A percentile compares a stretch with the other conserved stretches of the same genome.
phyloP scores from a whole-genome alignment of 2,329 filamentous ascomycete genomes.

The Ceratocystiopsis brevicomis region DNA sequence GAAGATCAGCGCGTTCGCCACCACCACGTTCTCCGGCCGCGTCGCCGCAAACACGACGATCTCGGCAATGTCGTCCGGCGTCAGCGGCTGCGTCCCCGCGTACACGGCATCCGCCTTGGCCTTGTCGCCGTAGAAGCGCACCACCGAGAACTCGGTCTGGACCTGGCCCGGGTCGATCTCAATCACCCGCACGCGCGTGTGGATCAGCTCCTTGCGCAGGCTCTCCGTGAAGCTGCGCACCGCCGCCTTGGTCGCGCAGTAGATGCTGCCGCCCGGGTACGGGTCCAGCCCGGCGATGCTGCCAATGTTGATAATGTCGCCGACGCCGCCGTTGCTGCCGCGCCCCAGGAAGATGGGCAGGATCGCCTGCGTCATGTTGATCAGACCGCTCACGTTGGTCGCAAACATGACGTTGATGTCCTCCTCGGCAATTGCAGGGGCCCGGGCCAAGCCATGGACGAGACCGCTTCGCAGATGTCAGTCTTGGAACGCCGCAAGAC shows the following conservation, averaged over 20 bases:
- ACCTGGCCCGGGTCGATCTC: slow-evolving; percentile 85
- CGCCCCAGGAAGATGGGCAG: slow-evolving; percentile 64
- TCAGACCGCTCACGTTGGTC: slow-evolving; percentile 86
- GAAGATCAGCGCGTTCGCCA: slow-evolving; percentile 74
- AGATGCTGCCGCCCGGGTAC: slow-evolving; percentile 73
- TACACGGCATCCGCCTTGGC: slow-evolving; percentile 80
- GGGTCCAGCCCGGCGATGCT: slow-evolving; percentile 79
- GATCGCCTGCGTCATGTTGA: slow-evolving; percentile 90
- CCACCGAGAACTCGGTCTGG: slow-evolving; percentile 82
- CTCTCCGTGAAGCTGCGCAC: slow-evolving; percentile 70
- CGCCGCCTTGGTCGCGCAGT: slow-evolving; percentile 84
- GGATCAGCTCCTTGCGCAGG: slow-evolving; percentile 64
- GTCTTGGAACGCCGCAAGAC: neutral
- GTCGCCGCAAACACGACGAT: slow-evolving; percentile 72
- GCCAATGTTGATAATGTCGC: slow-evolving; percentile 90
- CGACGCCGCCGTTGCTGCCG: slow-evolving; percentile 48
- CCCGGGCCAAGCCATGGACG: slow-evolving; percentile 72
- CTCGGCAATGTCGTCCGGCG: slow-evolving; percentile 80
- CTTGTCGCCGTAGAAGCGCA: slow-evolving; percentile 78
- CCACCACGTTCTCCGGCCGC: slow-evolving; percentile 72
- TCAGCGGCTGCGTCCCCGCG: slow-evolving; percentile 58
- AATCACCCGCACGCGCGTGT: slow-evolving; percentile 64
- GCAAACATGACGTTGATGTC: slow-evolving; percentile 78
- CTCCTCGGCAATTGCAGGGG: slow-evolving; percentile 61
- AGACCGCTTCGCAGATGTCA: slow-evolving; percentile 42